Evolutionary conservation across 2,329 filamentous ascomycete species (phyloP).

Genomic region (Pyricularia grisea): DNA sequence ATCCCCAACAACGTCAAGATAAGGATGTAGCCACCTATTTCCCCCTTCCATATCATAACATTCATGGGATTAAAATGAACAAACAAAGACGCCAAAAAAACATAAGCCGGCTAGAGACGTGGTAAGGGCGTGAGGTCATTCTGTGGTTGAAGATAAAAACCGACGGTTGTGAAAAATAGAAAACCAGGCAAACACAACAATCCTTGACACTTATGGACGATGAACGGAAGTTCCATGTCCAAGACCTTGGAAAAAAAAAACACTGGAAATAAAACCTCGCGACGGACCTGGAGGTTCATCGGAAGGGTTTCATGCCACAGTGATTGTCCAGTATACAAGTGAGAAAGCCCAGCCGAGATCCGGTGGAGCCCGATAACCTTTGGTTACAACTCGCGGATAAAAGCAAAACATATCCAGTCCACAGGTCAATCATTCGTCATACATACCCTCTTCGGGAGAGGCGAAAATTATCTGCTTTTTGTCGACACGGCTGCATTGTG

Average conservation of each 20-base stretch:
- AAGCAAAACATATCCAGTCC: background rate
- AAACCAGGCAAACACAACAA: background rate
- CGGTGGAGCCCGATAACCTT: background rate
- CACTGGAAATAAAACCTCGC: background rate
- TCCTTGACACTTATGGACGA: background rate
- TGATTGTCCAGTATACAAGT: background rate
- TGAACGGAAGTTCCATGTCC: background rate
- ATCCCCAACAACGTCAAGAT: background rate
- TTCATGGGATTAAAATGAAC: background rate
- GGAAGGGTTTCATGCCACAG: background rate
- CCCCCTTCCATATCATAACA: background rate
- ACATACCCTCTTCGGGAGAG: background rate
- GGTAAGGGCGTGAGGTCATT: background rate
- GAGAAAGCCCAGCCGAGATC: background rate
- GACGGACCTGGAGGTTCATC: background rate
- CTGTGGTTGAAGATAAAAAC: background rate
- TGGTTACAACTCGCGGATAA: background rate
- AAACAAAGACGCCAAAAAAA: background rate
- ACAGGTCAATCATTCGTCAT: slow-evolving; percentile 1
- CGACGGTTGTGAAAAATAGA: background rate
- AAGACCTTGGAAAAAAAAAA: background rate
- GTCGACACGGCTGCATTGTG: background rate
- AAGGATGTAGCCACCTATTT: background rate
- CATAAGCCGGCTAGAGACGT: background rate
- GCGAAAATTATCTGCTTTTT: background rate